Percentiles rank a stretch among this genome's conserved stretches.
These are phyloP conservation scores for Acacia concinna DNA, from an alignment of 331 rosid species.

Conservation along the genomic window DNA sequence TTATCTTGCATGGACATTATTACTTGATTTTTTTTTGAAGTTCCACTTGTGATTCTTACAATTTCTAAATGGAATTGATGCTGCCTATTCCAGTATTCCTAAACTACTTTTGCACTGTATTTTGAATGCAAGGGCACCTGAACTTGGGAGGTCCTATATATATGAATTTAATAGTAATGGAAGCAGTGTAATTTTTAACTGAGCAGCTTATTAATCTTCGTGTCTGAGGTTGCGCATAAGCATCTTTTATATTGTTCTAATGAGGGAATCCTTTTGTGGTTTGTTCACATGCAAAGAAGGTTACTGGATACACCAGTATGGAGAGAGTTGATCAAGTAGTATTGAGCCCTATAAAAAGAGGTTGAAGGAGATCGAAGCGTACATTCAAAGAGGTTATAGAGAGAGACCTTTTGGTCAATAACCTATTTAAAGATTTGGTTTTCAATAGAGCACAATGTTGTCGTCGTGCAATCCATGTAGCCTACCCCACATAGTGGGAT, in stretches of 20 bases:
- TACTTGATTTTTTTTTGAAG: neutral
- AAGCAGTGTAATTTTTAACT: neutral
- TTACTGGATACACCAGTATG: no score
- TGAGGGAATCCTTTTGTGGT: constrained; percentile 1
- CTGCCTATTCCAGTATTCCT: neutral
- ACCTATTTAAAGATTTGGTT: no score
- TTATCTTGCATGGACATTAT: neutral
- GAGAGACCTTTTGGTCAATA: no score
- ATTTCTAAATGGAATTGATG: neutral
- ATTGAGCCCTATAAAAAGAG: no score
- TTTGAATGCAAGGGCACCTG: neutral
- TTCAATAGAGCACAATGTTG: no score
- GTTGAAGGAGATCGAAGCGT: no score
- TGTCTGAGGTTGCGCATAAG: neutral
- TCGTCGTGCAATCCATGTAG: no score
- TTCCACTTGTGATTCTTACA: neutral
- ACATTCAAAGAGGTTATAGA: no score
- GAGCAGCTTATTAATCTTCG: neutral
- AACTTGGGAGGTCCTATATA: neutral
- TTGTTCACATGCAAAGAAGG: no score
- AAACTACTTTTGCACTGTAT: neutral
- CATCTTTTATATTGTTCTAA: neutral
- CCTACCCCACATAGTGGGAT: no score
- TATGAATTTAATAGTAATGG: neutral
- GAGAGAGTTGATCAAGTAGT: no score